Conservation (phyloP, 371 early-diverging fungal species). For the Chytridium lagenaria region DNA sequence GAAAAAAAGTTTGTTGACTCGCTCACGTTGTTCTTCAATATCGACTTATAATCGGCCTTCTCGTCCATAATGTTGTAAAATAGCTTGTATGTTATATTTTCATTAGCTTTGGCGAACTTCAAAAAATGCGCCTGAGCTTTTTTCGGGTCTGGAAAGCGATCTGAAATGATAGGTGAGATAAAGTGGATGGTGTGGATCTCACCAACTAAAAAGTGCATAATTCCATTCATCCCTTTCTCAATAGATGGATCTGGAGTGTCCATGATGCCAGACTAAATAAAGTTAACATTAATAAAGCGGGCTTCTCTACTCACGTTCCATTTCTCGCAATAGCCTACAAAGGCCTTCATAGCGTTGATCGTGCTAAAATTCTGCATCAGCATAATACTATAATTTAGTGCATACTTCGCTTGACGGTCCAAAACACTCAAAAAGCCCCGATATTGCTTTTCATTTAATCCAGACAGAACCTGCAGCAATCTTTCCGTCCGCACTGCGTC, state of each 20-base stretch:
- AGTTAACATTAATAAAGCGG: neutral
- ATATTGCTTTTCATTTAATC: constrained; percentile 58
- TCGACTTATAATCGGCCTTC: constrained; percentile 60
- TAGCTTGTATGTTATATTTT: constrained; percentile 57
- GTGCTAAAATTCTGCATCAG: constrained; percentile 32
- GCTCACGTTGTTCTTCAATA: constrained; percentile 62
- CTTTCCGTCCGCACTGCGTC: constrained; percentile 64
- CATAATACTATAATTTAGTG: constrained; percentile 4
- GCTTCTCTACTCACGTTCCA: constrained; percentile 50
- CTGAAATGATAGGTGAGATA: constrained; percentile 3
- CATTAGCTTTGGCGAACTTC: constrained; percentile 63
- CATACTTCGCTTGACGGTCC: constrained; percentile 59
- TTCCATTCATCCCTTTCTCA: constrained; percentile 37
- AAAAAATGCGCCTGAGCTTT: constrained; percentile 54
- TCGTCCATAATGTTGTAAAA: constrained; percentile 63
- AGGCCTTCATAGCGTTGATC: constrained; percentile 57
- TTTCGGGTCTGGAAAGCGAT: constrained; percentile 65
- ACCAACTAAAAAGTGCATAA: constrained; percentile 60
- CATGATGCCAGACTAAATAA: constrained; percentile 51
- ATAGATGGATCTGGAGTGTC: constrained; percentile 40
- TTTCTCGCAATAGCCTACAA: constrained; percentile 57
- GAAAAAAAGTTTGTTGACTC: constrained; percentile 10
- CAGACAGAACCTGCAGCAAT: constrained; percentile 58
- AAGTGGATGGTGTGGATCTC: constrained; percentile 11
- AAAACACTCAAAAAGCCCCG: constrained; percentile 64